Evolutionary conservation across 129 eudicot genomes (phyloP).

Genomic region (Saposhnikovia divaricata): DNA sequence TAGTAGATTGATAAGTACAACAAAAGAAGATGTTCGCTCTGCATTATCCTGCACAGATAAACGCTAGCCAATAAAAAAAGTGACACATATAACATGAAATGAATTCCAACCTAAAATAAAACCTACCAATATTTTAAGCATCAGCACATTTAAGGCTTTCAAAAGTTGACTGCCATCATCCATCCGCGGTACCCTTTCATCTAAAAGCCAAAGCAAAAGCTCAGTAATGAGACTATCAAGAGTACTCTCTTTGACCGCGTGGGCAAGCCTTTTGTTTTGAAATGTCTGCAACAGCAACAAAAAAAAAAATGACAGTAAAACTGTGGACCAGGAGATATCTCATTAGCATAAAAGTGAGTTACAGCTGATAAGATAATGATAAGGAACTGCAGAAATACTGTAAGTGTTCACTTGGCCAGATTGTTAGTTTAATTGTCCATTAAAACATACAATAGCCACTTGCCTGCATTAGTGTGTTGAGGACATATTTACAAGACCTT

Average conservation of each 20-base stretch:
- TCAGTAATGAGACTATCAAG: conserved; percentile 83
- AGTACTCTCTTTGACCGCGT: conserved; percentile 90
- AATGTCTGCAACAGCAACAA: conserved; percentile 55
- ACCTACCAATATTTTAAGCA: conserved; percentile 70
- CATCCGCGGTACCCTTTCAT: conserved; percentile 95
- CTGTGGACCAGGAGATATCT: not conserved
- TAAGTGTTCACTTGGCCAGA: not conserved
- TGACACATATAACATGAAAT: not conserved
- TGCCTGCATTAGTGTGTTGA: conserved; percentile 98
- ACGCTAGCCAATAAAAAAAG: conserved; percentile 9
- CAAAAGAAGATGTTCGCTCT: conserved; percentile 88
- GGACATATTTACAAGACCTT: conserved; percentile 95
- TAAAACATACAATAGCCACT: not conserved
- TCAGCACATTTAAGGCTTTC: conserved; percentile 95
- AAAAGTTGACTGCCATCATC: conserved; percentile 96
- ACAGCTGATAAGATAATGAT: not conserved
- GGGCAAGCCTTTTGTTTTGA: conserved; percentile 84
- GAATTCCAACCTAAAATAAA: not conserved
- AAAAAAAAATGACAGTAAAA: not conserved
- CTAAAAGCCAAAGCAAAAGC: conserved; percentile 98
- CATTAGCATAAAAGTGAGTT: not conserved
- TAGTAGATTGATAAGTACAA: conserved; percentile 71
- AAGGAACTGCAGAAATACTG: not conserved
- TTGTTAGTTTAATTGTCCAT: not conserved
- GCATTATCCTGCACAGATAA: conserved; percentile 71